Evolutionary conservation across 495 filamentous ascomycete genomes (phyloP).

Genomic region (Jackrogersella multiformis): DNA sequence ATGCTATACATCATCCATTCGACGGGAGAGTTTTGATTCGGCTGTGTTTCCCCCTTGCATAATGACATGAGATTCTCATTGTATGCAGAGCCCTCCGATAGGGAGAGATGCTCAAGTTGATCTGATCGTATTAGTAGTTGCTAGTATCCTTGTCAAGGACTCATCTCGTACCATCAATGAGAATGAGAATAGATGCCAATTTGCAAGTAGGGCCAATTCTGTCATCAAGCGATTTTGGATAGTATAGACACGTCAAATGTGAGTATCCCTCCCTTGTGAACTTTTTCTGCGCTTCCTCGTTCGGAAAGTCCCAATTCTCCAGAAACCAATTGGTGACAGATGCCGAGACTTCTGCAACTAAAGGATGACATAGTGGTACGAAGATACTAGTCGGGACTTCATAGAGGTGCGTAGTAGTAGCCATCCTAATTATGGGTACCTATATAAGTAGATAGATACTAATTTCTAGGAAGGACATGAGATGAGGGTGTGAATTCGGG

Average conservation of each 20-base stretch:
- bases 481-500: too few relatives aligned
- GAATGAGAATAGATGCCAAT: constrained; percentile 48
- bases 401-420: too few relatives aligned
- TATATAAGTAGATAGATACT: too few relatives aligned
- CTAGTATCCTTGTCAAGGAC: too few relatives aligned
- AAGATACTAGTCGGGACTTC: too few relatives aligned
- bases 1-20: constrained; percentile 53
- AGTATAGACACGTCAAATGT: constrained; percentile 50
- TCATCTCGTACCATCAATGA: constrained; percentile 53
- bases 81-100: constrained; percentile 48
- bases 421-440: too few relatives aligned
- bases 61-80: constrained; percentile 52
- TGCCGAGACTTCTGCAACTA: constrained; percentile 6
- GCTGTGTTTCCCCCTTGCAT: constrained; percentile 40
- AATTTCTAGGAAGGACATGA: too few relatives aligned
- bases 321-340: constrained; percentile 51
- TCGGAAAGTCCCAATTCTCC: constrained; percentile 49
- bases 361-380: too few relatives aligned
- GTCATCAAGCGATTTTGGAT: constrained; percentile 48
- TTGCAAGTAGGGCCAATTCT: constrained; percentile 49
- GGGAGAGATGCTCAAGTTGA: constrained; percentile 55
- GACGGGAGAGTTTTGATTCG: constrained; percentile 47
- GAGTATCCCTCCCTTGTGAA: constrained; percentile 51
- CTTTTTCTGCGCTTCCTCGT: constrained; percentile 37
- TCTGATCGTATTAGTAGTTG: too few relatives aligned